A percentile compares a stretch with the other conserved stretches of the same genome.
Evolutionary conservation across 768 basidiomycete genomes (phyloP).

Genomic region (Epithele typhae): DNA sequence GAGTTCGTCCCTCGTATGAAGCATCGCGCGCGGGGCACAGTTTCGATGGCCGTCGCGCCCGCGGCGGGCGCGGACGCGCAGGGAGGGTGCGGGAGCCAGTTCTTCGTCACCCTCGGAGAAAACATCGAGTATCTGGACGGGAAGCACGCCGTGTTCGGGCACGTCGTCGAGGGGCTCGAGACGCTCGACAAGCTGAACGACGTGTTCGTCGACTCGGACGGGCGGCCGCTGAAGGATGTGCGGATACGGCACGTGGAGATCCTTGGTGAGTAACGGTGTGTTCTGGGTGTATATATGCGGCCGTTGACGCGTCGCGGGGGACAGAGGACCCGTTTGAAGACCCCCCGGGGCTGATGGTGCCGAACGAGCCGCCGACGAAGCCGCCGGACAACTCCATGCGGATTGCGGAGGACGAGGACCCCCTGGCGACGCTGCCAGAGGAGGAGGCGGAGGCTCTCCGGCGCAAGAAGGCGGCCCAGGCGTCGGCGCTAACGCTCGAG

Average conservation of each 20-base stretch:
- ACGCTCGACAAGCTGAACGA: slow-evolving; percentile 93
- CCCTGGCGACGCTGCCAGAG: slow-evolving; percentile 73
- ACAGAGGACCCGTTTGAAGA: slow-evolving; percentile 95
- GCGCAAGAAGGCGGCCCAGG: slow-evolving; percentile 84
- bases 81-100: slow-evolving; percentile 92
- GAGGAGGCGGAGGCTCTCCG: slow-evolving; percentile 80
- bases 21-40: slow-evolving; percentile 79
- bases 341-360: slow-evolving; percentile 67
- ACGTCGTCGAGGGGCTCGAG: slow-evolving; percentile 91
- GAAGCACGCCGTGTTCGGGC: slow-evolving; percentile 88
- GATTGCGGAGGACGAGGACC: slow-evolving; percentile 94
- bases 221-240: slow-evolving; percentile 90
- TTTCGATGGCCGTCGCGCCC: slow-evolving; percentile 98
- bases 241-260: slow-evolving; percentile 94
- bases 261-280: slow-evolving; percentile 54
- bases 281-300: too few species aligned
- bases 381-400: slow-evolving; percentile 85
- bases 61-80: slow-evolving; percentile 49
- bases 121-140: slow-evolving; percentile 95
- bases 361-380: slow-evolving; percentile 71
- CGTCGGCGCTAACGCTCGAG: slow-evolving; percentile 93
- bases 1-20: slow-evolving; percentile 79
- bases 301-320: neutral
- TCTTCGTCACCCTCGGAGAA: slow-evolving; percentile 91
- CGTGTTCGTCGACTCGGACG: slow-evolving; percentile 82